Conservation (phyloP, 768 basidiomycete genomes). For the Boletus subcaerulescens region DNA sequence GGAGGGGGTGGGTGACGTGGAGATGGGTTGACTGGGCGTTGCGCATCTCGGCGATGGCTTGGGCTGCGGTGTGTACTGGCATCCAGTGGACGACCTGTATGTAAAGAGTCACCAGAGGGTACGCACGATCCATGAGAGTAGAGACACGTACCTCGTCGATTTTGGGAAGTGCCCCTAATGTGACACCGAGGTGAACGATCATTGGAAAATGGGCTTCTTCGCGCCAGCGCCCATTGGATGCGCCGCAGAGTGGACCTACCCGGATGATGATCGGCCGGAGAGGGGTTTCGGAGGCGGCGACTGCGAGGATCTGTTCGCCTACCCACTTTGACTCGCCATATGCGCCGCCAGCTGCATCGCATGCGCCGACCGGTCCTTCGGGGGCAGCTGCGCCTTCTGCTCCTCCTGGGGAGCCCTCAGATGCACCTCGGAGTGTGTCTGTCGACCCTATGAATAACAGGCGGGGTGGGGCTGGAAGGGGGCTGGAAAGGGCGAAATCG, state of each 20-base stretch:
- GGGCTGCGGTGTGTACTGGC: slow-evolving; percentile 10
- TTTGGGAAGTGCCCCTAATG: slow-evolving; percentile 20
- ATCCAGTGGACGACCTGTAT: neutral
- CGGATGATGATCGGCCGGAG: slow-evolving; percentile 32
- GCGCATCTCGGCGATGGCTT: slow-evolving; percentile 16
- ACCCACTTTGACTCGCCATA: slow-evolving; percentile 23
- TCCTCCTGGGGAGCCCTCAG: neutral
- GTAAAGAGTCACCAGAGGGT: no score
- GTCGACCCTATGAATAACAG: slow-evolving; percentile 35
- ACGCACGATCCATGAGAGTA: neutral
- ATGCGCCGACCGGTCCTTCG: slow-evolving; percentile 1
- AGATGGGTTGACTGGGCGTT: neutral
- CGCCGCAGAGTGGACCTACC: slow-evolving; percentile 38
- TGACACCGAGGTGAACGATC: slow-evolving; percentile 24
- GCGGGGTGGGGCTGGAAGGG: slow-evolving; percentile 23
- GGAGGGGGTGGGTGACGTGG: slow-evolving; percentile 12
- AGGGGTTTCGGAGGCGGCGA: slow-evolving; percentile 14
- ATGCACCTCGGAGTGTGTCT: slow-evolving; percentile 3
- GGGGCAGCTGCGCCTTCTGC: neutral
- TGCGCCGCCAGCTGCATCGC: slow-evolving; percentile 9
- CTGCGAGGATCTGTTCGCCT: slow-evolving; percentile 22
- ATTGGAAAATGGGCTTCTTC: slow-evolving; percentile 36
- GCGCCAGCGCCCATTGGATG: slow-evolving; percentile 39
- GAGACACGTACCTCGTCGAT: slow-evolving; percentile 18
- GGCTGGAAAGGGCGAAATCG: slow-evolving; percentile 36